phyloP scores from a whole-genome alignment of 768 basidiomycete species.

The Phlebiopsis gigantea region DNA sequence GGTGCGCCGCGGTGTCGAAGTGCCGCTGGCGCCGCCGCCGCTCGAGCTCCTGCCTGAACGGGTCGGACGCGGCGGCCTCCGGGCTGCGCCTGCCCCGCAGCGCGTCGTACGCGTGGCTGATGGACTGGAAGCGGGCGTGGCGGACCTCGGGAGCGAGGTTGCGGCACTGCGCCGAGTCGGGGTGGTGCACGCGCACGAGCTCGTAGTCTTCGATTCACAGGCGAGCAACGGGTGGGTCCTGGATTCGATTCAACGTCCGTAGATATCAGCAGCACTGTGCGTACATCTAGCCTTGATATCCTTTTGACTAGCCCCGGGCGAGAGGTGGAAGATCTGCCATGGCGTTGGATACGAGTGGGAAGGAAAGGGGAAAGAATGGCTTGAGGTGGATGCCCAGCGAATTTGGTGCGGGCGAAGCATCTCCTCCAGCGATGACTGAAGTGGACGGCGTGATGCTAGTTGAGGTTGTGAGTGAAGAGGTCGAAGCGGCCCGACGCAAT shows the following conservation, averaged over 20 bases:
- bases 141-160: slow-evolving; percentile 38
- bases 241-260: neutral
- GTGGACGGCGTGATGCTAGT: too few species aligned
- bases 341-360: slow-evolving; percentile 49
- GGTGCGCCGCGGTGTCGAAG: slow-evolving; percentile 30
- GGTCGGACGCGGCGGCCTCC: slow-evolving; percentile 23
- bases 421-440: too few species aligned
- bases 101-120: slow-evolving; percentile 59
- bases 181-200: slow-evolving; percentile 66
- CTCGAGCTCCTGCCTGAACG: slow-evolving; percentile 47
- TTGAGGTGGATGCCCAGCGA: slow-evolving; percentile 19
- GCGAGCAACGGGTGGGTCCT: neutral
- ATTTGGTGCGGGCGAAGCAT: slow-evolving; percentile 9
- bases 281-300: slow-evolving; percentile 67
- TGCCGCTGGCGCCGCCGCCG: slow-evolving; percentile 35
- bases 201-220: slow-evolving; percentile 52
- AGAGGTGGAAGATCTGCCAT: slow-evolving; percentile 70
- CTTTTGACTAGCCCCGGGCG: slow-evolving; percentile 44
- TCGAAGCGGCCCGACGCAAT: too few species aligned
- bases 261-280: slow-evolving; percentile 20
- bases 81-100: slow-evolving; percentile 36
- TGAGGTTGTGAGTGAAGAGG: too few species aligned
- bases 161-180: slow-evolving; percentile 50
- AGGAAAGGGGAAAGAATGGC: slow-evolving; percentile 45
- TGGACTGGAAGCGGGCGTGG: slow-evolving; percentile 58